These are phyloP conservation scores for Verticillium dahliae DNA, from an alignment of 2,329 filamentous ascomycete species.

Conservation along the genomic window DNA sequence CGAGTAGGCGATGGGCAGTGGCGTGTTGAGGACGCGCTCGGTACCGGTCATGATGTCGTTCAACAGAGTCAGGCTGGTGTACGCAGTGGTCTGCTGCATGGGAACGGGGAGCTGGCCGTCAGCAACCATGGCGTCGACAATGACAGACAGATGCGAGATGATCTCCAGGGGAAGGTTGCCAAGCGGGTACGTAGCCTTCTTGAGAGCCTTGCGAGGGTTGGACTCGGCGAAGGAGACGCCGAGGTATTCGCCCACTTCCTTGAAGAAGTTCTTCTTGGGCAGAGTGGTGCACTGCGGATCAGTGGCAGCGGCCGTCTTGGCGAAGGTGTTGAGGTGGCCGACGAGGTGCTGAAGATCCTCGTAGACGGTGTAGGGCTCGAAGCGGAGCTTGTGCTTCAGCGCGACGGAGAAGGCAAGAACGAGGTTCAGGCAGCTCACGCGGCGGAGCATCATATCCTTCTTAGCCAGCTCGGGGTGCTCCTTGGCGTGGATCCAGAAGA, in stretches of 20 bases:
- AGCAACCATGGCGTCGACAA: slow-evolving; percentile 54
- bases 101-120: slow-evolving; percentile 49
- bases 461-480: slow-evolving; percentile 40
- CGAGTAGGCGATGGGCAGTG: slow-evolving; percentile 74
- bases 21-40: slow-evolving; percentile 76
- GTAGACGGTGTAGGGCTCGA: slow-evolving; percentile 75
- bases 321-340: slow-evolving; percentile 69
- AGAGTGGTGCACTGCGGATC: slow-evolving; percentile 20
- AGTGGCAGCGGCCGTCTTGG: slow-evolving; percentile 44
- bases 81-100: slow-evolving; percentile 53
- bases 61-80: slow-evolving; percentile 55
- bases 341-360: slow-evolving; percentile 65
- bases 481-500: slow-evolving; percentile 77
- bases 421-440: slow-evolving; percentile 70
- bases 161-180: slow-evolving; percentile 83
- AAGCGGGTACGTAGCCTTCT: slow-evolving; percentile 63
- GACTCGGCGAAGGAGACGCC: slow-evolving; percentile 70
- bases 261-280: slow-evolving; percentile 46
- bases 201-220: slow-evolving; percentile 73
- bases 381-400: slow-evolving; percentile 76
- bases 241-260: slow-evolving; percentile 63
- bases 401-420: slow-evolving; percentile 71
- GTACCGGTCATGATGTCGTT: slow-evolving; percentile 68
- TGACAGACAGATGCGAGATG: slow-evolving; percentile 62
- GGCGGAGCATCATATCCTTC: slow-evolving; percentile 63